Evolutionary conservation across 1,284 basidiomycete genomes (phyloP).

Genomic region (Pascua guehoae): DNA sequence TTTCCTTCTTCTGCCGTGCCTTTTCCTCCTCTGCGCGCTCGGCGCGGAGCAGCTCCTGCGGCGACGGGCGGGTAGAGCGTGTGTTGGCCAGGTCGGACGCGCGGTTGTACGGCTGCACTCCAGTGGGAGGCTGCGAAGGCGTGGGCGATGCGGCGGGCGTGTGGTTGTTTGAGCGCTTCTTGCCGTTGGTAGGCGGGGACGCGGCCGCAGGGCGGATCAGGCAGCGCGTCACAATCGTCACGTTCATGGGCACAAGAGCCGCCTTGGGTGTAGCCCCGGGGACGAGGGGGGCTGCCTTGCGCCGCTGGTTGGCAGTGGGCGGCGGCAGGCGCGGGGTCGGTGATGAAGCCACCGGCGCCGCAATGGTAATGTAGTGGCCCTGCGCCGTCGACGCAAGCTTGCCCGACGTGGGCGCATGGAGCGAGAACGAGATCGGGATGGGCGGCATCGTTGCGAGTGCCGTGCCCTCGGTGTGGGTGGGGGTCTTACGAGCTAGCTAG

Average conservation of each 20-base stretch:
- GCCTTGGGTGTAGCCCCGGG: constrained; percentile 8
- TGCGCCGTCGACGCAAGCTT: too few species aligned
- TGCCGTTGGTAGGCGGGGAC: constrained; percentile 3
- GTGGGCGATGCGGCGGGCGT: constrained; percentile 18
- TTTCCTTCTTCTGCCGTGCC: constrained; percentile 29
- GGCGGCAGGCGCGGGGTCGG: background rate
- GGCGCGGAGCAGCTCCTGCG: constrained; percentile 25
- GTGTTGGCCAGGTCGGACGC: constrained; percentile 31
- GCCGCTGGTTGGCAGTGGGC: constrained; percentile 12
- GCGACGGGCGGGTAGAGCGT: constrained; percentile 29
- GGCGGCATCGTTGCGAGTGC: constrained; percentile 20
- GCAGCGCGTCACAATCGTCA: constrained; percentile 32
- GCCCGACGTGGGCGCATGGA: constrained; percentile 2
- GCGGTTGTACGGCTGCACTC: constrained; percentile 33
- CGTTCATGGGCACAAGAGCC: constrained; percentile 27
- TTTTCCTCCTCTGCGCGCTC: constrained; percentile 29
- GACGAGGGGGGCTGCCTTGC: constrained; percentile 7
- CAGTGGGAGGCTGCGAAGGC: constrained; percentile 2
- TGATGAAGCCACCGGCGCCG: too few species aligned
- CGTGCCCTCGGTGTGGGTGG: background rate
- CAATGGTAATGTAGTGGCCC: too few species aligned
- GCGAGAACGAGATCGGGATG: constrained; percentile 19
- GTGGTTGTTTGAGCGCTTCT: constrained; percentile 13
- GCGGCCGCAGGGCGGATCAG: constrained; percentile 13
- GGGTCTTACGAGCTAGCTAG: too few species aligned